These are phyloP conservation scores for Gracilaria domingensis DNA, from an alignment of 23 red algal species.

Conservation along the genomic window DNA sequence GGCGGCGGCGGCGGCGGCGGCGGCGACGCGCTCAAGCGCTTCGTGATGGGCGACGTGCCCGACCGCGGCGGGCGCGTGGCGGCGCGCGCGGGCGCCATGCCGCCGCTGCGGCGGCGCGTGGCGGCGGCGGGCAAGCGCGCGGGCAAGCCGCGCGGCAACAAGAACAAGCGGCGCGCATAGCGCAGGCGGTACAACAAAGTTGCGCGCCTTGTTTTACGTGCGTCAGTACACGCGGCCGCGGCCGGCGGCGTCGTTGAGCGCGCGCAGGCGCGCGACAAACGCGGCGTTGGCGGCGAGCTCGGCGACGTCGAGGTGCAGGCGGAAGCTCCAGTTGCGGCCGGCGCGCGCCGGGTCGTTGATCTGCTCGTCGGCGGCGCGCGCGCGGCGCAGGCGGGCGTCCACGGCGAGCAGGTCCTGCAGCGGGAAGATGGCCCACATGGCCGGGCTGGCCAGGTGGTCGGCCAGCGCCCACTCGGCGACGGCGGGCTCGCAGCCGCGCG, in stretches of 20 bases:
- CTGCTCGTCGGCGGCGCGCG: constrained; percentile 82
- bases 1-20: background rate
- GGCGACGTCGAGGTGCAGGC: constrained; percentile 59
- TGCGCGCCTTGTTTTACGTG: no score
- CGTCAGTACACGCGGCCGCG: constrained; percentile 50
- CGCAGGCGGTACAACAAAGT: no score
- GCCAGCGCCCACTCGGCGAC: constrained; percentile 68
- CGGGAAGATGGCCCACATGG: constrained; percentile 89
- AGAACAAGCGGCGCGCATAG: no score
- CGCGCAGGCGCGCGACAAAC: constrained; percentile 19
- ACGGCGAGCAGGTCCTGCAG: constrained; percentile 93
- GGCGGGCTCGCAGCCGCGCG: constrained; percentile 67
- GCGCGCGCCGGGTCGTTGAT: constrained; percentile 89
- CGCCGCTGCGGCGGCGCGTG: no score
- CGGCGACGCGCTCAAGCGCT: background rate
- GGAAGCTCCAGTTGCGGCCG: constrained; percentile 85
- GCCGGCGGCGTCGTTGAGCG: constrained; percentile 35
- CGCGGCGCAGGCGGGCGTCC: constrained; percentile 77
- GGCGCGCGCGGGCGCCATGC: background rate
- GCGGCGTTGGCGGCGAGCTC: constrained; percentile 39
- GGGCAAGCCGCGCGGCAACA: no score
- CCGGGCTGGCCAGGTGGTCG: constrained; percentile 79
- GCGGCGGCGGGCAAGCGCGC: no score
- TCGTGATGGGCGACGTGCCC: constrained; percentile 29
- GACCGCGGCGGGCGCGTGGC: constrained; percentile 19